Base-by-base conservation (phyloP, 192 early-diverging fungal species). In the Lunasporangiospora selenospora region DNA sequence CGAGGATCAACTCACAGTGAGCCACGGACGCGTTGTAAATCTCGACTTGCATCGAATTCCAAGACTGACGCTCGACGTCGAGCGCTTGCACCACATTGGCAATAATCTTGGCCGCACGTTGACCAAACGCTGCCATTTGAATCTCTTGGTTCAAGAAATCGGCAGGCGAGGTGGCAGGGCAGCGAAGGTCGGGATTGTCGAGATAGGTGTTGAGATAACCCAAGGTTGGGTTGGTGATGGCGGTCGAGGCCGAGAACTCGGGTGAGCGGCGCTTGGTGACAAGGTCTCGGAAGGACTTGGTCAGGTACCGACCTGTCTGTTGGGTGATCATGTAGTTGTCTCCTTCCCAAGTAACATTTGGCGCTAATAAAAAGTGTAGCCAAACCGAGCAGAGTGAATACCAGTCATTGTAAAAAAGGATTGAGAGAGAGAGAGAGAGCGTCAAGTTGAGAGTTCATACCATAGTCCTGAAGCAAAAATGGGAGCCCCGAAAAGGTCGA, bases 241-340 rank as follows among this genome's bases (percentile, higher is more conserved):
- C n/a, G 24, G 38, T 44, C 2, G 36, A 51, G 16, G 53, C 11
- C 0, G 55, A 21, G 43, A 60, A 57, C 53, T 62, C 57, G 27
- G 59, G 59, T 26, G 67, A 62, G 37, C 12, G 33, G 24, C 67
- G 67, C 34, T 71, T 71, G 27, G 58, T 59, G 6, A 71, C 67
- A 44, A 71, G 15, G 11, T 71, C 67, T 18, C 67, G 67, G 67
- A 62, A 71, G 21, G 67, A 57, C 19, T 71, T 71, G 59, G 62
- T 62, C 4, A 71, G 53, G 27, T 90, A 93, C 21, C 92, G 89
- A 29, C 85, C 79, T 10, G 90, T 90, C 75, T 95, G 94, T 63
- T 94, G 94, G 3, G 90, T 89, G 50, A 95, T 64, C 16, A 95
- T 81, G 63, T 89, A 88, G 80, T 93, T 93, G 58, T 93, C 91